phyloP scores from a whole-genome alignment of 1,284 basidiomycete species.

The Bondarzewia mesenterica region DNA sequence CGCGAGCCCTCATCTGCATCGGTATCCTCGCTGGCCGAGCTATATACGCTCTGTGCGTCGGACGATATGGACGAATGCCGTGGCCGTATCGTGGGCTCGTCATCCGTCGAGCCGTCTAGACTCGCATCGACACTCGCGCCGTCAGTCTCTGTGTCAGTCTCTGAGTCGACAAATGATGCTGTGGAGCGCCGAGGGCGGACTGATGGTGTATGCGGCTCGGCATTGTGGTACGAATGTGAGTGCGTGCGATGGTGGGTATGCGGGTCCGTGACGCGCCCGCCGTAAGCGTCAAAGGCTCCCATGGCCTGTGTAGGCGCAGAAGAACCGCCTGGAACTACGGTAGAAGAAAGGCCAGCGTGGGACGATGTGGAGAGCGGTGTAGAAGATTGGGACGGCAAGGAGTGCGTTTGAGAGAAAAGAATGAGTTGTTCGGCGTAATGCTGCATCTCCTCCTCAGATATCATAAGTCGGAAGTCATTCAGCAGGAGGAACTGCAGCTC shows the following conservation, averaged over 20 bases:
- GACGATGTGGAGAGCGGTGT: constrained; percentile 20
- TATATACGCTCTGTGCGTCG: constrained; percentile 7
- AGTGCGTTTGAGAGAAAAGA: constrained; percentile 44
- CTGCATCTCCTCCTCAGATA: constrained; percentile 89
- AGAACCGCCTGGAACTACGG: not conserved
- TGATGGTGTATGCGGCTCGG: constrained; percentile 2
- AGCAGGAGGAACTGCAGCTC: constrained; percentile 95
- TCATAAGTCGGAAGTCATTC: constrained; percentile 90
- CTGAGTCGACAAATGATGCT: constrained; percentile 9
- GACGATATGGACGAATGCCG: constrained; percentile 16
- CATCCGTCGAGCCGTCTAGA: constrained; percentile 52
- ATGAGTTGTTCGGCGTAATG: constrained; percentile 87
- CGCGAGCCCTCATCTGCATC: not conserved
- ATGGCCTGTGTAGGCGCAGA: constrained; percentile 36
- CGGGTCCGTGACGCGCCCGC: not conserved
- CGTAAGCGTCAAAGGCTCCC: constrained; percentile 41
- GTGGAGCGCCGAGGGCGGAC: constrained; percentile 14
- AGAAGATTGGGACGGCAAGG: constrained; percentile 19
- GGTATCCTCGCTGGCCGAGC: constrained; percentile 2
- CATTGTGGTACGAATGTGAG: not conserved
- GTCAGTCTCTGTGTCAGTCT: constrained; percentile 36
- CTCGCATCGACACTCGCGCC: constrained; percentile 19
- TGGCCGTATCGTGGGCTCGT: constrained; percentile 65
- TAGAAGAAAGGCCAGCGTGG: constrained; percentile 2
- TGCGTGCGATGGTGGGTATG: constrained; percentile 1